Evolutionary conservation across 2,329 filamentous ascomycete genomes (phyloP).

Genomic region (Colletotrichum falcatum): DNA sequence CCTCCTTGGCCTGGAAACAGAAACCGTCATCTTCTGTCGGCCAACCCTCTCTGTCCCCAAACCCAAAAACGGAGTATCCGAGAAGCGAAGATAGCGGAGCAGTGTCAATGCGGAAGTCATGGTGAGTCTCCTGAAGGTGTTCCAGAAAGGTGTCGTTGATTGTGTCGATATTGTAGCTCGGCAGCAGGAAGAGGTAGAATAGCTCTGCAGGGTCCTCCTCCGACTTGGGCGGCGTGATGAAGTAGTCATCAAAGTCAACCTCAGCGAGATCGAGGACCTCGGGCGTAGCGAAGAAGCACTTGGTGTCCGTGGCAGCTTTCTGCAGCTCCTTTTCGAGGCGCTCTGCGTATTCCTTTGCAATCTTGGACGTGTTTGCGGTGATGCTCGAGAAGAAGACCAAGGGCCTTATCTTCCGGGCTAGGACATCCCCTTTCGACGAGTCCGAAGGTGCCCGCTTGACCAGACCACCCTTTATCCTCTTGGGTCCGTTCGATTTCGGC

Average conservation of each 20-base stretch:
- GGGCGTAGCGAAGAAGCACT: conserved; percentile 63
- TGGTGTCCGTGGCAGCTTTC: conserved; percentile 55
- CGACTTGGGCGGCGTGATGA: conserved; percentile 79
- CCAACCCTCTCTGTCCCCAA: conserved; percentile 93
- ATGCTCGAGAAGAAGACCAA: conserved; percentile 92
- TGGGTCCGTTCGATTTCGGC: conserved; percentile 56
- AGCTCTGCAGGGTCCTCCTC: conserved; percentile 65
- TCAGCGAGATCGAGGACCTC: conserved; percentile 83
- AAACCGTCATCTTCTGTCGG: conserved; percentile 90
- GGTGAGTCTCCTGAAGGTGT: conserved; percentile 90
- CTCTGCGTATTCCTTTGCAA: conserved; percentile 73
- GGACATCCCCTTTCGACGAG: conserved; percentile 46
- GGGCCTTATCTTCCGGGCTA: conserved; percentile 70
- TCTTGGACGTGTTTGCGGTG: conserved; percentile 83
- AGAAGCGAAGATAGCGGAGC: conserved; percentile 80
- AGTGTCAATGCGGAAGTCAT: conserved; percentile 97
- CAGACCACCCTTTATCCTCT: conserved; percentile 61
- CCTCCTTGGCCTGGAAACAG: conserved; percentile 89
- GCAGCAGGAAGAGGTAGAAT: conserved; percentile 87
- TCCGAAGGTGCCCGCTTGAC: conserved; percentile 38
- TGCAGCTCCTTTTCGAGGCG: conserved; percentile 65
- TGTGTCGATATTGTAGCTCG: conserved; percentile 95
- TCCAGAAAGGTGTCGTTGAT: conserved; percentile 89
- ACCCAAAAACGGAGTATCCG: conserved; percentile 94
- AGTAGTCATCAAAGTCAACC: conserved; percentile 93